Percentiles rank a stretch among this genome's conserved stretches.
These are phyloP conservation scores for Dictyostelium intermedium DNA, from an alignment of 78 protist species.

Conservation along the genomic window DNA sequence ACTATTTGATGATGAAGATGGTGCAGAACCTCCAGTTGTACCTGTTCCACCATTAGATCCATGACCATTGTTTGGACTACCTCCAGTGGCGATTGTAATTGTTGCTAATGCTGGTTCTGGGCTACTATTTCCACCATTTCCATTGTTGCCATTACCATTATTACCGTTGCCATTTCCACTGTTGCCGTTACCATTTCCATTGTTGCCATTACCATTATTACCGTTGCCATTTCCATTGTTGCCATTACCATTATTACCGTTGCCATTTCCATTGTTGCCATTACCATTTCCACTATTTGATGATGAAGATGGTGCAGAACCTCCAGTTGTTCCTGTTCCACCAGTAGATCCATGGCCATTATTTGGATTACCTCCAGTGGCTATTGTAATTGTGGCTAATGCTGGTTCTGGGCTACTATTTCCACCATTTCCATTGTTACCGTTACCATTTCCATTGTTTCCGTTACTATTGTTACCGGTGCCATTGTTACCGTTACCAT, in stretches of 20 bases:
- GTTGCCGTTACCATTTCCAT: not conserved
- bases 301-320: not conserved
- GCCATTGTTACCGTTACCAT: not conserved
- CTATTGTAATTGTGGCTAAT: not conserved
- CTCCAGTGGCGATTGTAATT: too few relatives aligned
- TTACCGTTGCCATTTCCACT: not conserved
- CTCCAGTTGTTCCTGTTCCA: not conserved
- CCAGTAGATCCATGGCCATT: not conserved
- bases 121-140: not conserved
- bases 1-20: not conserved
- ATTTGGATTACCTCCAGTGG: not conserved
- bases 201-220: too few relatives aligned
- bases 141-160: not conserved
- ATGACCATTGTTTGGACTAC: too few relatives aligned
- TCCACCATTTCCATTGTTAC: not conserved
- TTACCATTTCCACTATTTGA: too few relatives aligned
- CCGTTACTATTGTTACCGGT: not conserved
- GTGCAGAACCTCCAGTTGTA: not conserved
- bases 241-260: too few relatives aligned
- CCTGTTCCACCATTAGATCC: not conserved
- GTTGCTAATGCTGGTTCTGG: too few relatives aligned
- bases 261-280: too few relatives aligned
- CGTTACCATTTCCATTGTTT: not conserved
- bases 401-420: not conserved
- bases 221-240: too few relatives aligned